Conservation (phyloP, 1,139 yeast genomes). For the Saccharomycopsis hybrid region DNA sequence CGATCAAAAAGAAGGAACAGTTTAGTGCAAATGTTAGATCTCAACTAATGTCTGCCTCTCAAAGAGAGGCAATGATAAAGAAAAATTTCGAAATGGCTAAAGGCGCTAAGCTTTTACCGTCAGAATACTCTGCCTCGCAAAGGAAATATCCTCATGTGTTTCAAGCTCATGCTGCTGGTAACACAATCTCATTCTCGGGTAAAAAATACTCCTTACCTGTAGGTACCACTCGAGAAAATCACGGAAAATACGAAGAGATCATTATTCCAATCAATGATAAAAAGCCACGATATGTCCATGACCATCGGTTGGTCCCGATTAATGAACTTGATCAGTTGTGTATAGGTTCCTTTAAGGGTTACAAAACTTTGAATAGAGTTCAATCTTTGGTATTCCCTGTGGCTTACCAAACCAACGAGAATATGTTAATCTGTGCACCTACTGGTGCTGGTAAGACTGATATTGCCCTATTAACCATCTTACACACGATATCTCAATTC, state of each 20-base stretch:
- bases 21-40: slow-evolving; percentile 37
- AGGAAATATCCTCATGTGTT: slow-evolving; percentile 83
- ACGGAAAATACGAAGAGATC: slow-evolving; percentile 72
- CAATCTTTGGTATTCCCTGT: slow-evolving; percentile 78
- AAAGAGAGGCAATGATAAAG: slow-evolving; percentile 28
- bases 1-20: slow-evolving; percentile 39
- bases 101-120: slow-evolving; percentile 44
- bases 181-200: slow-evolving; percentile 58
- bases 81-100: slow-evolving; percentile 49
- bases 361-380: slow-evolving; percentile 66
- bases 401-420: slow-evolving; percentile 67
- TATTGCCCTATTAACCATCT: slow-evolving; percentile 77
- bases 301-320: slow-evolving; percentile 44
- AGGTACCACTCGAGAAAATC: slow-evolving; percentile 68
- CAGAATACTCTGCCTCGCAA: slow-evolving; percentile 30
- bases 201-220: slow-evolving; percentile 71
- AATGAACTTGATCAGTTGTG: slow-evolving; percentile 69
- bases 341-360: slow-evolving; percentile 76
- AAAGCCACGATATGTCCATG: slow-evolving; percentile 39
- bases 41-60: slow-evolving; percentile 11
- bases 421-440: slow-evolving; percentile 87
- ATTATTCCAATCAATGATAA: slow-evolving; percentile 49
- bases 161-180: slow-evolving; percentile 60
- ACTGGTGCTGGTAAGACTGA: slow-evolving; percentile 99
- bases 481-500: slow-evolving; percentile 54